Evolutionary conservation across 495 filamentous ascomycete species (phyloP).

Genomic region (Lophiotrema nucula): DNA sequence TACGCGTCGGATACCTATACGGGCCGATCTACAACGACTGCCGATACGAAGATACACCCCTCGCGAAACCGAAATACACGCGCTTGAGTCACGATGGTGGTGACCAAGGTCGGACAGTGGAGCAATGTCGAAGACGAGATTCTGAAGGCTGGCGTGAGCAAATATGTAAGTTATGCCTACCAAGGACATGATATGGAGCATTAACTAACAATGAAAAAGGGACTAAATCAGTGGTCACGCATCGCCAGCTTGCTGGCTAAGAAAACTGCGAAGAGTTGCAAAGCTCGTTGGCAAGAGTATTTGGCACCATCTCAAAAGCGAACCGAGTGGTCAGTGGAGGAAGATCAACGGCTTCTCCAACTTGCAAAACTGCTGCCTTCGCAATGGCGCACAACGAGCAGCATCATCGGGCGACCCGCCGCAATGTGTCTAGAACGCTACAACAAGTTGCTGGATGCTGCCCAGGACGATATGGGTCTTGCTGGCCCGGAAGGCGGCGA

Average conservation of each 20-base stretch:
- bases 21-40: too few relatives aligned
- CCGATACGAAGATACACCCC: too few relatives aligned
- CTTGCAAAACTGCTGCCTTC: constrained; percentile 98
- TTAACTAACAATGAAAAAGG: too few relatives aligned
- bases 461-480: constrained; percentile 85
- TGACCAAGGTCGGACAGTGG: constrained; percentile 98
- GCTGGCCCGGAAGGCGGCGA: constrained; percentile 87
- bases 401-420: constrained; percentile 92
- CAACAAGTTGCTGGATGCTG: constrained; percentile 93
- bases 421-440: constrained; percentile 97
- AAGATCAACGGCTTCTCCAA: constrained; percentile 95
- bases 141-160: constrained; percentile 72
- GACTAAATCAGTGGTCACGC: constrained; percentile 96
- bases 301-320: constrained; percentile 96
- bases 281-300: constrained; percentile 98
- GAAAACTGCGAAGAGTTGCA: constrained; percentile 98
- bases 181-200: too few relatives aligned
- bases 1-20: too few relatives aligned
- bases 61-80: too few relatives aligned
- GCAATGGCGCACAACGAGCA: constrained; percentile 90
- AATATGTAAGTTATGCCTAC: too few relatives aligned
- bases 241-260: constrained; percentile 95
- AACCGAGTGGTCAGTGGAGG: constrained; percentile 97
- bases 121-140: constrained; percentile 89
- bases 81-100: constrained; percentile 84